Percentiles rank a stretch among this genome's conserved stretches.
Conservation (phyloP, 2,329 filamentous ascomycete species). For the Fusarium concolor region DNA sequence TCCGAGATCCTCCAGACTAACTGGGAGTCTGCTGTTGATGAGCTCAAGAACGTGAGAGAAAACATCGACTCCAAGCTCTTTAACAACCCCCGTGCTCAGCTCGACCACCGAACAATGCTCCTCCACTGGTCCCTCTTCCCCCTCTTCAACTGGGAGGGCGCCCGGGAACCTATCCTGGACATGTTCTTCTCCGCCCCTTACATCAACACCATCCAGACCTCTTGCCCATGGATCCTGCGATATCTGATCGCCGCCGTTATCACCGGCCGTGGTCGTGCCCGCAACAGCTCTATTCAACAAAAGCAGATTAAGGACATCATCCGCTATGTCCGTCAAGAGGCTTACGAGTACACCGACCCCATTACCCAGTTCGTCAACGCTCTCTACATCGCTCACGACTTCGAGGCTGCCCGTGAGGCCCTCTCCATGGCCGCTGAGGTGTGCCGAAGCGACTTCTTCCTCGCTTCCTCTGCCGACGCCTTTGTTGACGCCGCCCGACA, state of each 20-base stretch:
- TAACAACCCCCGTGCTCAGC: slow-evolving; percentile 94
- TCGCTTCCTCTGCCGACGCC: slow-evolving; percentile 82
- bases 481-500: slow-evolving; percentile 96
- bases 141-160: slow-evolving; percentile 96
- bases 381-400: slow-evolving; percentile 86
- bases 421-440: slow-evolving; percentile 90
- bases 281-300: slow-evolving; percentile 90
- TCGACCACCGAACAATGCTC: slow-evolving; percentile 96
- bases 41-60: slow-evolving; percentile 90
- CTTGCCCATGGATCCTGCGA: slow-evolving; percentile 94
- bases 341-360: slow-evolving; percentile 96
- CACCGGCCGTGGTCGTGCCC: slow-evolving; percentile 83
- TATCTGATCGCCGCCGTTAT: slow-evolving; percentile 96
- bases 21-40: slow-evolving; percentile 94
- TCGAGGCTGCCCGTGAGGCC: slow-evolving; percentile 93
- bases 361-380: slow-evolving; percentile 97
- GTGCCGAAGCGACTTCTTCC: slow-evolving; percentile 94
- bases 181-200: slow-evolving; percentile 96
- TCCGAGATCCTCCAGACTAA: slow-evolving; percentile 94
- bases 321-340: slow-evolving; percentile 94
- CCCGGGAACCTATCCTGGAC: slow-evolving; percentile 90
- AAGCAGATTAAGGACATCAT: slow-evolving; percentile 99
- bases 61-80: slow-evolving; percentile 94
- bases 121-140: slow-evolving; percentile 99
- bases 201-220: slow-evolving; percentile 99